Evolutionary conservation across 768 basidiomycete genomes (phyloP).

Genomic region (Tricholoma hemisulphureum): DNA sequence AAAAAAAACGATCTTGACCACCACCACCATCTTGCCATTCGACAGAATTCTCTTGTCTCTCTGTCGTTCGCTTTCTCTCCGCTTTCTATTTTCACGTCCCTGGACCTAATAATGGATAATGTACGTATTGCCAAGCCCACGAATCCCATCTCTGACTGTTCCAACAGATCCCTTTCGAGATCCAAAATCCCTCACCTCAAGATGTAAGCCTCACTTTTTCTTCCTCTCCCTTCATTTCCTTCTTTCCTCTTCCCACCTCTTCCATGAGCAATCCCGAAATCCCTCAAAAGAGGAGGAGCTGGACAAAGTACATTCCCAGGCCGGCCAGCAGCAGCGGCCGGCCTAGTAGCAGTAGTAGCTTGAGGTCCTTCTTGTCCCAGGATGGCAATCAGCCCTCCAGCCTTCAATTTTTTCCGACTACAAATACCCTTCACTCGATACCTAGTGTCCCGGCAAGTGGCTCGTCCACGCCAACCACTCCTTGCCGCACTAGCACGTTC

Average conservation of each 20-base stretch:
- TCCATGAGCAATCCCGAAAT: conserved; percentile 22
- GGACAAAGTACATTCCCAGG: conserved; percentile 38
- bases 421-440: conserved; percentile 9
- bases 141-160: conserved; percentile 7
- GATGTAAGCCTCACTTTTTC: conserved; percentile 8
- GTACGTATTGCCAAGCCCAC: conserved; percentile 16
- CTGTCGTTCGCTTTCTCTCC: too few relatives aligned
- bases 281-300: conserved; percentile 31
- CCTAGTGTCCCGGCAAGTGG: conserved; percentile 12
- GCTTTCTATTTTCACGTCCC: background rate
- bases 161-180: conserved; percentile 8
- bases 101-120: background rate
- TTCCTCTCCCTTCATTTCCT: conserved; percentile 3
- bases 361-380: conserved; percentile 1
- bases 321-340: conserved; percentile 30
- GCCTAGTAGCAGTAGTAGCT: conserved; percentile 14
- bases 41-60: too few relatives aligned
- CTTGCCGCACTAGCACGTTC: conserved; percentile 27
- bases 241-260: background rate
- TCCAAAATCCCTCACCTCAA: conserved; percentile 5
- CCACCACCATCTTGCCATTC: background rate
- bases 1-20: background rate
- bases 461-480: conserved; percentile 19
- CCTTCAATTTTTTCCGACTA: background rate
- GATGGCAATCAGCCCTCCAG: conserved; percentile 26